phyloP scores from a whole-genome alignment of 108 stramenopile genomes.

The Fragilaria crotonensis region DNA sequence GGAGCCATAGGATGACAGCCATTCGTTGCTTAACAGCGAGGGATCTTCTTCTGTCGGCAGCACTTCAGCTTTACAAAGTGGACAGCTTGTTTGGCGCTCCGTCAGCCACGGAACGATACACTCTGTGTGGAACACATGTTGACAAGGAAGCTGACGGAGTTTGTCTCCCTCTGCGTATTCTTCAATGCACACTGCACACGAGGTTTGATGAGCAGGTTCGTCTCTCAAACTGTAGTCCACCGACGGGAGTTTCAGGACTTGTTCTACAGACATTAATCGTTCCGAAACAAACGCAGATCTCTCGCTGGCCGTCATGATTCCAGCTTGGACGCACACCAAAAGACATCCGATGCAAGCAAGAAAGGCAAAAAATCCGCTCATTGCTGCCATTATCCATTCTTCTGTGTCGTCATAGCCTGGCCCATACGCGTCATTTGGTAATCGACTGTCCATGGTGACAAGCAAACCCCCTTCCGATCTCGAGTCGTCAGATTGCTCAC shows the following conservation, averaged over 20 bases:
- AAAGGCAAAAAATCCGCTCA: slow-evolving; percentile 31
- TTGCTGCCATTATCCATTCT: slow-evolving; percentile 12
- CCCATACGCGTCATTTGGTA: not conserved
- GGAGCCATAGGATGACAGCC: too few relatives aligned
- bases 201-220: slow-evolving; percentile 5
- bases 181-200: slow-evolving; percentile 86
- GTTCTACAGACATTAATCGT: slow-evolving; percentile 16
- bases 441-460: not conserved
- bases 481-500: not conserved
- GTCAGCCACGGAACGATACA: slow-evolving; percentile 92
- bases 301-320: slow-evolving; percentile 10
- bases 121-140: slow-evolving; percentile 78
- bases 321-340: slow-evolving; percentile 25
- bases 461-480: slow-evolving; percentile 1
- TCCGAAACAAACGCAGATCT: not conserved
- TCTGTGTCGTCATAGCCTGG: slow-evolving; percentile 1
- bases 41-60: too few relatives aligned
- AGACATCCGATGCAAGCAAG: slow-evolving; percentile 28
- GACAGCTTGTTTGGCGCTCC: slow-evolving; percentile 68
- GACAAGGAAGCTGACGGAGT: slow-evolving; percentile 73
- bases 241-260: slow-evolving; percentile 16
- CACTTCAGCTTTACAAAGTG: slow-evolving; percentile 68
- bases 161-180: slow-evolving; percentile 72
- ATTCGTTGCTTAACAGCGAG: too few relatives aligned
- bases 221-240: slow-evolving; percentile 5